Percentiles rank a stretch among this genome's conserved stretches.
Conservation (phyloP, 257 asterid genomes). For the Thymus quinquecostatus region DNA sequence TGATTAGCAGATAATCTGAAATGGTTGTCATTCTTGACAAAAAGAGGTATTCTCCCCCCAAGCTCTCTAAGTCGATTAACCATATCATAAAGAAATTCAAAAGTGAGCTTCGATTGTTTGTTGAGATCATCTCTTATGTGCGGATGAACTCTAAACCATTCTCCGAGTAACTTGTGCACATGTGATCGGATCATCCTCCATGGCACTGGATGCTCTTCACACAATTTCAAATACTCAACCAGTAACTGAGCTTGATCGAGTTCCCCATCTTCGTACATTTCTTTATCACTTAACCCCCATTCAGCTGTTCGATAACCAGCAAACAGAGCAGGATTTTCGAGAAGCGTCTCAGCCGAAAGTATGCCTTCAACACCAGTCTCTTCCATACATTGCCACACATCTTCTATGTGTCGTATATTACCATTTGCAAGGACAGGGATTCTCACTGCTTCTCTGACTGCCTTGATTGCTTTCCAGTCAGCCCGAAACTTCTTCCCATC, state of each 20-base stretch:
- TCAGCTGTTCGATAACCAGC: slow-evolving; percentile 79
- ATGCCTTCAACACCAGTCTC: slow-evolving; percentile 83
- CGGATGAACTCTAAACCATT: slow-evolving; percentile 85
- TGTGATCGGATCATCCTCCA: slow-evolving; percentile 98
- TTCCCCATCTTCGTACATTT: slow-evolving; percentile 45
- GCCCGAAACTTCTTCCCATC: slow-evolving; percentile 94
- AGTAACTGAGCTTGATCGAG: slow-evolving; percentile 77
- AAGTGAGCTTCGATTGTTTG: slow-evolving; percentile 64
- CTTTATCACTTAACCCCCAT: slow-evolving; percentile 56
- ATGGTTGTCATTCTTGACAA: slow-evolving; percentile 42
- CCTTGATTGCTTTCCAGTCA: slow-evolving; percentile 77
- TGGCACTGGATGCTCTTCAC: slow-evolving; percentile 89
- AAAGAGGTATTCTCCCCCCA: slow-evolving; percentile 73
- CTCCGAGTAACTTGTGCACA: slow-evolving; percentile 90
- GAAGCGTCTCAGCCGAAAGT: slow-evolving; percentile 93
- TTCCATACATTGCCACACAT: slow-evolving; percentile 67
- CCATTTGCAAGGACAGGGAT: slow-evolving; percentile 97
- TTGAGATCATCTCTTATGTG: slow-evolving; percentile 74
- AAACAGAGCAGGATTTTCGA: slow-evolving; percentile 94
- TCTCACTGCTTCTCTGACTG: slow-evolving; percentile 76
- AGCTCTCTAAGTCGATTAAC: slow-evolving; percentile 71
- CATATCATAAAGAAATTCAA: slow-evolving; percentile 70
- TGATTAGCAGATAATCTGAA: slow-evolving; percentile 31
- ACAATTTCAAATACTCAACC: slow-evolving; percentile 71
- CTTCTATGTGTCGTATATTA: slow-evolving; percentile 77